These are phyloP conservation scores for Boletus pseudo-olivaceus DNA, from an alignment of 768 basidiomycete genomes.

Conservation along the genomic window DNA sequence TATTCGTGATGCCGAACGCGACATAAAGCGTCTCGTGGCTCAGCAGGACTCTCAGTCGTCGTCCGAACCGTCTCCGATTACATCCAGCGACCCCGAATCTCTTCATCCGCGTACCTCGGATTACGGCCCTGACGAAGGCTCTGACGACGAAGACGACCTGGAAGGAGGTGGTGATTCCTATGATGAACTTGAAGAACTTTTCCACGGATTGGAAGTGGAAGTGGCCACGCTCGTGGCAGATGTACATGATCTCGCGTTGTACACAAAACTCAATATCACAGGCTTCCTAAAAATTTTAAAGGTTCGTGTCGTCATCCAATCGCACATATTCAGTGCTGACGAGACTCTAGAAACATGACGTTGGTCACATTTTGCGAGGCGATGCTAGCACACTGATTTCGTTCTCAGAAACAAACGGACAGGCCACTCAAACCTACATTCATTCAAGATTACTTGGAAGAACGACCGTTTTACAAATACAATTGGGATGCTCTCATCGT, in stretches of 20 bases:
- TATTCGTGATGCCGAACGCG: constrained; percentile 78
- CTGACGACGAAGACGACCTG: constrained; percentile 53
- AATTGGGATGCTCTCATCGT: constrained; percentile 96
- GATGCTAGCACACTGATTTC: constrained; percentile 8
- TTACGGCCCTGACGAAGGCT: constrained; percentile 62
- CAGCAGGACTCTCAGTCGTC: constrained; percentile 39
- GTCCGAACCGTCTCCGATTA: constrained; percentile 23
- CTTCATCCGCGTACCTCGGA: constrained; percentile 44
- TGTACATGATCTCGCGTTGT: constrained; percentile 85
- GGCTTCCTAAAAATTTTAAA: constrained; percentile 99
- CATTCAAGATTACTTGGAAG: constrained; percentile 87
- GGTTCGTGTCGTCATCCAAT: constrained; percentile 37
- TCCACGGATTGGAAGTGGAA: constrained; percentile 86
- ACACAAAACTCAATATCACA: constrained; percentile 96
- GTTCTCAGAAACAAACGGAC: constrained; percentile 84
- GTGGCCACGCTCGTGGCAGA: constrained; percentile 93
- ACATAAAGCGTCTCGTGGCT: constrained; percentile 73
- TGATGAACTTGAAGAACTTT: constrained; percentile 80
- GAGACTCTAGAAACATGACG: constrained; percentile 81
- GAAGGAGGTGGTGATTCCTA: constrained; percentile 52
- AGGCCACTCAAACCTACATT: constrained; percentile 81
- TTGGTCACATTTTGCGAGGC: constrained; percentile 31
- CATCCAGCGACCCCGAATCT: constrained; percentile 49
- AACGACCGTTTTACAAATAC: constrained; percentile 94
- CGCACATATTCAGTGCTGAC: constrained; percentile 5